Percentiles rank a stretch among this genome's conserved stretches.
These are phyloP conservation scores for Pyrus pyrifolia DNA, from an alignment of 306 rosid species.

Conservation along the genomic window DNA sequence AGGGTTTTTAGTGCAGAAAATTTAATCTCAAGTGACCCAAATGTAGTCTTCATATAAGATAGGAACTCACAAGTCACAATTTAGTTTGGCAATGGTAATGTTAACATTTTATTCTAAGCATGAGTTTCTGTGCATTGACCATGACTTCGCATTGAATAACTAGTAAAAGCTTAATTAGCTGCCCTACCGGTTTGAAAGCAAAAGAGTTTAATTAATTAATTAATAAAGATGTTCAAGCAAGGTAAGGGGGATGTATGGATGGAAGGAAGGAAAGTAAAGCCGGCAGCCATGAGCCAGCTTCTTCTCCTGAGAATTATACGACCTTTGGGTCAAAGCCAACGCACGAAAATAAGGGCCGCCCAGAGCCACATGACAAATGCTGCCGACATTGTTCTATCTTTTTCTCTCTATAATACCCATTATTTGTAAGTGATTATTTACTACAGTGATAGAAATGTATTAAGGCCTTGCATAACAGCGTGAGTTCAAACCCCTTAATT, in stretches of 20 bases:
- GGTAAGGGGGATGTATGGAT: background rate
- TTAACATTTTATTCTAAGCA: background rate
- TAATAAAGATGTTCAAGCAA: background rate
- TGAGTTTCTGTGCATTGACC: background rate
- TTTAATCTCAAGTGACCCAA: too few species aligned
- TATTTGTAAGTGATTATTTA: background rate
- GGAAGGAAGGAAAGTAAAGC: constrained; percentile 2
- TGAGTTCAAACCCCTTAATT: rapidly evolving
- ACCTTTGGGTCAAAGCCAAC: constrained; percentile 11
- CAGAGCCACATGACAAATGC: background rate
- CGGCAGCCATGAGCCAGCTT: background rate
- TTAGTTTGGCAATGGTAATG: too few species aligned
- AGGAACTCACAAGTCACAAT: too few species aligned
- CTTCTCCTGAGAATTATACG: background rate
- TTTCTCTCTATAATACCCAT: background rate
- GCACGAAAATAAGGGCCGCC: background rate
- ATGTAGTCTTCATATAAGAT: too few species aligned
- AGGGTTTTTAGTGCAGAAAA: too few species aligned
- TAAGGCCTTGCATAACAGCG: rapidly evolving
- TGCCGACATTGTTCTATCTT: background rate
- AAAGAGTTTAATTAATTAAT: background rate
- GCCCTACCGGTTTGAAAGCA: background rate
- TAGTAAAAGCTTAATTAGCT: background rate
- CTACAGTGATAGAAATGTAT: too few species aligned
- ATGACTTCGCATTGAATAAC: background rate